phyloP scores from a whole-genome alignment of 140 eudicot genomes.

The Bidens hawaiensis region DNA sequence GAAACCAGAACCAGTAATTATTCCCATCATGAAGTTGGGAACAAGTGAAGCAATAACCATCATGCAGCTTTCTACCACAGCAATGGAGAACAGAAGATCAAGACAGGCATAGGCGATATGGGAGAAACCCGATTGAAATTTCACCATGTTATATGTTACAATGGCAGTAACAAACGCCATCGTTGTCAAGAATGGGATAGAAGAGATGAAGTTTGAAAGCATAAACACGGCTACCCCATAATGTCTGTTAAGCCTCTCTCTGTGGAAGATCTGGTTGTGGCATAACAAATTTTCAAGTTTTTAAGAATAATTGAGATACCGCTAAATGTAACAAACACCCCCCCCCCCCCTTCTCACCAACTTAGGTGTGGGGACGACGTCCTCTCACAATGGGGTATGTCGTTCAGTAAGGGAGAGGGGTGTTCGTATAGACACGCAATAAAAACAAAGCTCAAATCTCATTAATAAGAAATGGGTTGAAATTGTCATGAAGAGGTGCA shows the following conservation, averaged over 20 bases:
- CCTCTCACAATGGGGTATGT: too few relatives aligned
- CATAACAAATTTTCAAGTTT: not conserved
- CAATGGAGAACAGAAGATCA: conserved; percentile 25
- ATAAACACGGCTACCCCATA: conserved; percentile 6
- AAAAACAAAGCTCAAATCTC: not conserved
- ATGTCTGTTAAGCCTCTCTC: conserved; percentile 9
- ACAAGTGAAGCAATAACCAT: conserved; percentile 14
- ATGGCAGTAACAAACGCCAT: conserved; percentile 39
- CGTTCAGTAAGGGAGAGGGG: too few relatives aligned
- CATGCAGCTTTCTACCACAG: conserved; percentile 13
- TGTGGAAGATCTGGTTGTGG: not conserved
- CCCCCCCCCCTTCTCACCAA: too few relatives aligned
- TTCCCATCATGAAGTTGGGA: conserved; percentile 15
- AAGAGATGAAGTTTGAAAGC: conserved; percentile 29
- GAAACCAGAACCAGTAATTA: conserved; percentile 10
- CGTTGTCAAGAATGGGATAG: conserved; percentile 46
- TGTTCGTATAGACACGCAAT: too few relatives aligned
- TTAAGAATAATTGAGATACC: not conserved
- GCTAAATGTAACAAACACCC: too few relatives aligned
- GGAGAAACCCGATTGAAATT: conserved; percentile 40
- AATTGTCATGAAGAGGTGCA: not conserved
- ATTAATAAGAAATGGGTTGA: not conserved
- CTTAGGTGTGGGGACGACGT: too few relatives aligned
- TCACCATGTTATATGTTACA: conserved; percentile 51
- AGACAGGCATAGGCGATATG: conserved; percentile 28